These are phyloP conservation scores for Pueraria montana DNA, from an alignment of 306 rosid genomes.

Conservation along the genomic window DNA sequence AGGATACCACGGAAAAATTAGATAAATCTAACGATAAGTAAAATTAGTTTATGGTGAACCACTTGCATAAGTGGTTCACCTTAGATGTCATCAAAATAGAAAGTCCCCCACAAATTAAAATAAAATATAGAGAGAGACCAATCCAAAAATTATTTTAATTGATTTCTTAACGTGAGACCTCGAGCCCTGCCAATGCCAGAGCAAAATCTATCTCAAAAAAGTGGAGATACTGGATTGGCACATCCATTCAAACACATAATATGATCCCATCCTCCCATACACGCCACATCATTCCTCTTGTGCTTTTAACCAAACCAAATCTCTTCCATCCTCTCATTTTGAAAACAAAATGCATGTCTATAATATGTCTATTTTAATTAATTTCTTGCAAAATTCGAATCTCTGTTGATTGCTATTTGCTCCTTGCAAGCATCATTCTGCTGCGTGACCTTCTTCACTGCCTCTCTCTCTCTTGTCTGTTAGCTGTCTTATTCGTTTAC, in stretches of 20 bases:
- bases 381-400: slow-evolving; percentile 50
- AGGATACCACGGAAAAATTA: too few relatives aligned
- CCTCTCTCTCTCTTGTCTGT: slow-evolving; percentile 30
- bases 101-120: slow-evolving; percentile 55
- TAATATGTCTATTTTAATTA: background rate
- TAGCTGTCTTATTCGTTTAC: slow-evolving; percentile 38
- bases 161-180: slow-evolving; percentile 48
- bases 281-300: slow-evolving; percentile 66
- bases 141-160: slow-evolving; percentile 36
- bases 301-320: slow-evolving; percentile 5
- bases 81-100: too few relatives aligned
- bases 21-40: too few relatives aligned
- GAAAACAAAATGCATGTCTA: slow-evolving; percentile 10
- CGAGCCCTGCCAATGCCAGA: slow-evolving; percentile 66
- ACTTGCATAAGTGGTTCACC: too few relatives aligned
- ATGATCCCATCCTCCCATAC: slow-evolving; percentile 45
- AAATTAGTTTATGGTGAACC: too few relatives aligned
- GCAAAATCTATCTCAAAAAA: slow-evolving; percentile 67
- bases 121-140: background rate
- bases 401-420: slow-evolving; percentile 62
- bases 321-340: background rate
- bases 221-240: slow-evolving; percentile 41
- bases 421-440: slow-evolving; percentile 72
- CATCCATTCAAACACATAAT: too few relatives aligned
- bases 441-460: slow-evolving; percentile 57